Base-by-base conservation (phyloP, 345 rosid genomes). In the Arabidopsis suecica region DNA sequence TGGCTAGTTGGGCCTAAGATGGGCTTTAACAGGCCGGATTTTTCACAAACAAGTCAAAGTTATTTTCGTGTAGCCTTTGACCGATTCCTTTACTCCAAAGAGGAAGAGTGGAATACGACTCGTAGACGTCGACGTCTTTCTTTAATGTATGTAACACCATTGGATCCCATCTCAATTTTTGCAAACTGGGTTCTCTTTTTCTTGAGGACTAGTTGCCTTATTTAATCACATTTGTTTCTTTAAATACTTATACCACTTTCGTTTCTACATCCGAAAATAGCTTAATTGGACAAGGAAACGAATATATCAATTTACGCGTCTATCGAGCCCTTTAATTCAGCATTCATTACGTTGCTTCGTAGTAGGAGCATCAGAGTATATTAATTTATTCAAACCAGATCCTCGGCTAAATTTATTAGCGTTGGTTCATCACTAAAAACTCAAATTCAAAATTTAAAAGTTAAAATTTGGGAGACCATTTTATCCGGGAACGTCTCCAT, bases 1-100 rank as follows among this genome's bases (percentile, higher is more conserved):
- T 23, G 32, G 32, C 32, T 28, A 22, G 2, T 36, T 71, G 68
- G 75, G 75, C 75, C 61, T n/a, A 11, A 37, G 0, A 36, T 30
- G 50, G 75, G 74, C 50, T 60, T 48, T 7, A 55, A 14, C 7
- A 60, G 74, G 68, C 30, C 30, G 6, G 30, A n/a, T 0, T 5
- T 3, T 23, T 34, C 2, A 36, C 7, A 37, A 51, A 14, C 10
- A 22, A 22, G 34, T 51, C 10, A 8, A 53, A 53, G 4, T 40
- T 28, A 28, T 53, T 1, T 9, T 33, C 57, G n/a, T 11, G 13
- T 30, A 7, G 4, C 3, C 59, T 4, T 20, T 7, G 32, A 28
- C 32, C 32, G 32, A 66, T 36, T 66, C 71, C 71, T 18, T 50
- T 22, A 23, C 59, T 12, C 13, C 13, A 20, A 36, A 6, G 22